phyloP scores from a whole-genome alignment of 306 rosid species.

The apple (Malus domestica) region DNA sequence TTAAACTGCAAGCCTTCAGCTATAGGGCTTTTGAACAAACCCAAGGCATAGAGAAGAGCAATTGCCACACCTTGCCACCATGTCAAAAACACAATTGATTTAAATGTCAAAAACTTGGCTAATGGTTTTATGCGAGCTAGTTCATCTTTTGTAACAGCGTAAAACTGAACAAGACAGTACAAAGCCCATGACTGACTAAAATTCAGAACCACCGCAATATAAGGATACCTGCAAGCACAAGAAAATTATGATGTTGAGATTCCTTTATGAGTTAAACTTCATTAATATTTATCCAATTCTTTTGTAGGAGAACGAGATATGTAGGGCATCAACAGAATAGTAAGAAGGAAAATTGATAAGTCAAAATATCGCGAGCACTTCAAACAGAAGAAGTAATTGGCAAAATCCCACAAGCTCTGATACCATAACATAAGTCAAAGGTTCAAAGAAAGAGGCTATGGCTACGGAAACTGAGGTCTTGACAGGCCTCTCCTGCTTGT shows the following conservation, averaged over 20 bases:
- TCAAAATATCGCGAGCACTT: background rate
- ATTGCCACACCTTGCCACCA: constrained; percentile 99
- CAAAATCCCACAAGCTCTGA: background rate
- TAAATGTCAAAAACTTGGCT: constrained; percentile 92
- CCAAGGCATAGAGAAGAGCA: constrained; percentile 73
- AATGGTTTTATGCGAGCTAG: constrained; percentile 87
- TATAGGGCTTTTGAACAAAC: constrained; percentile 83
- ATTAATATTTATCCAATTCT: background rate
- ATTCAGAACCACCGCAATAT: constrained; percentile 88
- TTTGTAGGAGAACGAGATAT: background rate
- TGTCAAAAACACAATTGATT: constrained; percentile 92
- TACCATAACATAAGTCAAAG: background rate
- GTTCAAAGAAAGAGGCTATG: background rate
- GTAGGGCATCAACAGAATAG: background rate
- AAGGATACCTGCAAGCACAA: constrained; percentile 70
- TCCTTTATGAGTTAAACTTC: constrained; percentile 4
- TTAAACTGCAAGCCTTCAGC: constrained; percentile 88
- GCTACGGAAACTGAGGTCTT: background rate
- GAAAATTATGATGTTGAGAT: constrained; percentile 19
- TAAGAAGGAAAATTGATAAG: background rate
- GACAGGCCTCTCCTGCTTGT: background rate
- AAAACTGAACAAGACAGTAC: constrained; percentile 96
- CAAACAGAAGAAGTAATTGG: background rate
- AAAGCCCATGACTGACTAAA: constrained; percentile 99
- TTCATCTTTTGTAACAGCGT: constrained; percentile 78